Base-by-base conservation (phyloP, 345 rosid genomes). In the Bruguiera sexangula region DNA sequence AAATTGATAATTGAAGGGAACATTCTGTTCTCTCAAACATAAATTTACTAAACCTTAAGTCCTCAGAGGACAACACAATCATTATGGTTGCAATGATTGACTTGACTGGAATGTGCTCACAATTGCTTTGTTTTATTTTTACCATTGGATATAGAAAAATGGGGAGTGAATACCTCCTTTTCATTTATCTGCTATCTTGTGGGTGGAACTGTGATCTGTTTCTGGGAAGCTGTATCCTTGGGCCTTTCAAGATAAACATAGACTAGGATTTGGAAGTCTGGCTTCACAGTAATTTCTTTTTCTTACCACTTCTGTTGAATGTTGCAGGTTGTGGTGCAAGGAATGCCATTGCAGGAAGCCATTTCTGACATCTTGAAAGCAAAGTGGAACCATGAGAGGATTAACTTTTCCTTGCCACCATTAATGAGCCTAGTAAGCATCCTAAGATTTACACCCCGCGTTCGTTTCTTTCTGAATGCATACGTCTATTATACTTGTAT, bases 381-480 rank as follows among this genome's bases (percentile, higher is more conserved):
- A 65, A 82, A 82, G 6, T 92, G 98, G 98, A 91, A 95, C 82
- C 96, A 95, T 78, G 89, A 85, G 85, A 90, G 93, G 78, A 81
- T 96, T 11, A 81, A 76, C 72, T 90, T 95, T 81, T 90, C 86
- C 65, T 82, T 95, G 87, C 99, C 99, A 8, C 99, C 99, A 69
- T 74, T 90, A 73, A 87, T 95, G 98, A 87, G 75, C 75, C 91
- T 90, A 77, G 81, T 78, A 69, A 78, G 39, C 43, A 48, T 67
- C 69, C 10, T 46, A 56, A 13, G 19, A 13, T 43, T 43, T 43
- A 43, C 50, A 13, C 15, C 4, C 50, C 0, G 18, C 1, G 4
- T 43, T 43, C 18, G 2, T 13, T 43, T 43, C 50, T 11, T 13
- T 11, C 50, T 43, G 5, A 43, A 11, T 11, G 50, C 16, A 43